Evolutionary conservation across 139 green algal genomes (phyloP), one percentile per base, ranked within the genome.

Genomic region (Haematococcus lacustris): DNA sequence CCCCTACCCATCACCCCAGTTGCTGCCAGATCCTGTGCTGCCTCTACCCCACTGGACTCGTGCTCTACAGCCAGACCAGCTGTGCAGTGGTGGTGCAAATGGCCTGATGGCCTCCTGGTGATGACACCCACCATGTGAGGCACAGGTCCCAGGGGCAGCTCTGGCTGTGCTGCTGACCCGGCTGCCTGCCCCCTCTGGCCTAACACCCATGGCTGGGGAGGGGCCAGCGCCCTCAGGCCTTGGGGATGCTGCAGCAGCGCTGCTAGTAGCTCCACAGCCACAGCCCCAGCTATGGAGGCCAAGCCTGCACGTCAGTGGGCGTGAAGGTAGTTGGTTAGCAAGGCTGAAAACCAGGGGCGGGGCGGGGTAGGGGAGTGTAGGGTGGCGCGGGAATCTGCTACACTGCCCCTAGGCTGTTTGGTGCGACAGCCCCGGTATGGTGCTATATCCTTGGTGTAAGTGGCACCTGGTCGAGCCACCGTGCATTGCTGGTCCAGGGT

Each of bases 401-500:
- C 34, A 13, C 17, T 37, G 40, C 13, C 33, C 21, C 21, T 37
- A 43, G 33, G 21, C 5, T 47, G 17, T 70, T n/a, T 41, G 30
- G 57, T 32, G 33, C 26, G 6, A 37, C 32, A 70, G 25, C 7
- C 37, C 33, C 21, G 57, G 25, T 37, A 33, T 65, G 26, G 21
- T n/a, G 23, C 17, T 65, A 65, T 65, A 65, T 65, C 23, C 9
- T 33, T 13, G 5, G 57, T 37, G 26, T 33, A 13, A 65, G 21
- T 33, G 21, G 50, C 43, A 76, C 92, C 92, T 1, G 93, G 93
- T 23, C 93, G 75, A 1, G 92, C 91, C 47, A 97, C 93, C 17
- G 93, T 98, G 91, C 93, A 98, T 68, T 98, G 94, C 86, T 98
- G 91, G 85, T 99, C 95, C 63, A 98, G 75, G 2, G 92, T 88